Evolutionary conservation across 192 early-diverging fungal species (phyloP).

Genomic region (Podochytrium sp.): DNA sequence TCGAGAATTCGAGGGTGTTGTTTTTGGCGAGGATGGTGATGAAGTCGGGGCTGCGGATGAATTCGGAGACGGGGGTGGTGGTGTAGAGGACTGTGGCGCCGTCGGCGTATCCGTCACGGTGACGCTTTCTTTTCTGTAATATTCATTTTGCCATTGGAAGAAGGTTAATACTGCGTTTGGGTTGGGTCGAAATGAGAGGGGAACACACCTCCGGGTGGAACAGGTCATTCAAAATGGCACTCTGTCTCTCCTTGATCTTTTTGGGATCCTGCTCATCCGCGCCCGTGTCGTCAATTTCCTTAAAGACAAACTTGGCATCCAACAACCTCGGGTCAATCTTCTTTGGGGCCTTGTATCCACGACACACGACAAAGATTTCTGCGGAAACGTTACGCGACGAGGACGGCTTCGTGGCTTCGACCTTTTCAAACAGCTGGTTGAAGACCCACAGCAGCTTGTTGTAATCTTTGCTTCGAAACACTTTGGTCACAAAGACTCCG

Average conservation of each 20-base stretch:
- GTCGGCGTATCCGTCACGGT: constrained; percentile 96
- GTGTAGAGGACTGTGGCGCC: constrained; percentile 91
- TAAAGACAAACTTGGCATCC: constrained; percentile 92
- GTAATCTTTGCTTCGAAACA: constrained; percentile 99
- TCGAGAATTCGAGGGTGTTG: constrained; percentile 76
- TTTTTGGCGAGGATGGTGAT: constrained; percentile 75
- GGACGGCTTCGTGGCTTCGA: constrained; percentile 98
- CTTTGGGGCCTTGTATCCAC: constrained; percentile 89
- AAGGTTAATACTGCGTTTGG: neutral
- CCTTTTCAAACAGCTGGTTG: constrained; percentile 92
- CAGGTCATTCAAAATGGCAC: constrained; percentile 68
- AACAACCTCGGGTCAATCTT: constrained; percentile 93
- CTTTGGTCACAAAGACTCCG: constrained; percentile 96
- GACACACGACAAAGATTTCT: constrained; percentile 99
- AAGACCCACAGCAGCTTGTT: constrained; percentile 99
- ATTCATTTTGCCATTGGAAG: neutral
- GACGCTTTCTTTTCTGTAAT: constrained; percentile 74
- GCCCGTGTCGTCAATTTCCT: constrained; percentile 77
- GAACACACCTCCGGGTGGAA: constrained; percentile 78
- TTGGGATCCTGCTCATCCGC: constrained; percentile 52
- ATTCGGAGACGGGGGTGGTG: constrained; percentile 74
- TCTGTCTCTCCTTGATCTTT: constrained; percentile 56
- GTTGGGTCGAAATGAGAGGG: neutral
- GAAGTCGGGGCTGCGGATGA: constrained; percentile 79
- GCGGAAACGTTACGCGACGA: constrained; percentile 98